Conservation (phyloP, 2,329 filamentous ascomycete genomes). For the Sporothrix pseudoabietina region DNA sequence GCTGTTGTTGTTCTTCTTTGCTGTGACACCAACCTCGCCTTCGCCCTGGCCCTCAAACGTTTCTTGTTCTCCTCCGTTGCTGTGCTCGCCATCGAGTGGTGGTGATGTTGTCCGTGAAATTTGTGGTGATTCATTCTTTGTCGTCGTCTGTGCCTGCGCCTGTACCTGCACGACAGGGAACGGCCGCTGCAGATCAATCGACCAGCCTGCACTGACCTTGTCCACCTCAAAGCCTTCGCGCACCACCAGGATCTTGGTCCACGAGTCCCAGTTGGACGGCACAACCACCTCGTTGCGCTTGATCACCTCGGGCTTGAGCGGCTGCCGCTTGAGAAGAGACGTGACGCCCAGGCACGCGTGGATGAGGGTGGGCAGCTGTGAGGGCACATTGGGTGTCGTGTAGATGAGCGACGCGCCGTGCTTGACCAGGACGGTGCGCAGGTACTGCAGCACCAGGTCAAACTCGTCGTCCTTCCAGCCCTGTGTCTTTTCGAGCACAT, state of each 20-base stretch:
- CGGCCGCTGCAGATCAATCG: conserved; percentile 71
- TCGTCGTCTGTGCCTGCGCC: conserved; percentile 24
- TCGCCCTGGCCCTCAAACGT: conserved; percentile 1
- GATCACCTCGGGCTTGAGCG: conserved; percentile 86
- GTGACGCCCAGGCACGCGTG: conserved; percentile 86
- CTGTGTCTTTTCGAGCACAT: conserved; percentile 83
- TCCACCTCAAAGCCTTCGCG: conserved; percentile 93
- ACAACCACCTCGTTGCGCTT: conserved; percentile 93
- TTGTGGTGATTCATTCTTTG: not conserved
- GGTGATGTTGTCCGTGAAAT: not conserved
- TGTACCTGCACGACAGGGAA: conserved; percentile 40
- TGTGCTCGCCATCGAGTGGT: not conserved
- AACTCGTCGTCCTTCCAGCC: conserved; percentile 97
- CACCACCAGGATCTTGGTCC: conserved; percentile 93
- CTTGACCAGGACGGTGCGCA: conserved; percentile 86
- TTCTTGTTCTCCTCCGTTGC: not conserved
- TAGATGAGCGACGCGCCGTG: conserved; percentile 84
- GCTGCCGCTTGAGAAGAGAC: conserved; percentile 75
- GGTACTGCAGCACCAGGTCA: conserved; percentile 89
- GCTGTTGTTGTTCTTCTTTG: conserved; percentile 7
- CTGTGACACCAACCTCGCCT: not conserved
- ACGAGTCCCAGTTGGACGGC: conserved; percentile 96
- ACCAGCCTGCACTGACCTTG: conserved; percentile 80
- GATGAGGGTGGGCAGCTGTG: conserved; percentile 75
- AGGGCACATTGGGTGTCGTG: conserved; percentile 74